Base-by-base conservation (phyloP, 805 yeast genomes). In the Candida piceae region DNA sequence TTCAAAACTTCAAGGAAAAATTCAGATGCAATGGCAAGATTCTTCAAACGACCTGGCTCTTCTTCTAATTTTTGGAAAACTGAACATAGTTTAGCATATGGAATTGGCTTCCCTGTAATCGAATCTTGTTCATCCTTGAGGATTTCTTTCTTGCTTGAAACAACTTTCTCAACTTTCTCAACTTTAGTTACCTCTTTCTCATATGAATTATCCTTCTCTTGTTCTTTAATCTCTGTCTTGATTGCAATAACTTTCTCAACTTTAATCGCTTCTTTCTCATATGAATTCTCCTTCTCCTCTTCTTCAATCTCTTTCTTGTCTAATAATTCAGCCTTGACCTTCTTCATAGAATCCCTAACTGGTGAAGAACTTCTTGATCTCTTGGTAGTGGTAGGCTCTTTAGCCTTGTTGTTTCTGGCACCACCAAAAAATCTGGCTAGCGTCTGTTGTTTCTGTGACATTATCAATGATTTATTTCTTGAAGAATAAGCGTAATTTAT, bases 21-120 rank as follows among this genome's bases (percentile, higher is more conserved):
- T 32, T 77, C 80, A 0, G 95, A 74, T 12, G 90, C 80, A 38
- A 76, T 64, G 29, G 84, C 78, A 16, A 84, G 76, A 53, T 89
- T 90, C 47, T 87, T 85, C 34, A 93, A 69, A 33, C 98, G 69
- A 16, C 89, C 85, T 2, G 96, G 70, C 22, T 88, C 94, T 2
- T 70, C 61, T 54, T 89, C 97, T 35, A 93, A 72, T 38, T 74
- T 67, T 42, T 84, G 87, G 62, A 90, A 90, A 4, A 84, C 74
- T 5, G 73, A 72, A 18, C 83, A 74, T 24, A 82, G 49, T 17
- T 67, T 63, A 3, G 64, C 46, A 44, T 72, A 74, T 35, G 50
- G 48, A 4, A 57, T 47, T 15, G 60, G 58, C 31, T 49, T 48
- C 12, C 35, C 56, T 1, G 43, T 15, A 18, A 33, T 25, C 1